Conservation (phyloP, 2,329 filamentous ascomycete species). For the Scleromitrula shiraiana region DNA sequence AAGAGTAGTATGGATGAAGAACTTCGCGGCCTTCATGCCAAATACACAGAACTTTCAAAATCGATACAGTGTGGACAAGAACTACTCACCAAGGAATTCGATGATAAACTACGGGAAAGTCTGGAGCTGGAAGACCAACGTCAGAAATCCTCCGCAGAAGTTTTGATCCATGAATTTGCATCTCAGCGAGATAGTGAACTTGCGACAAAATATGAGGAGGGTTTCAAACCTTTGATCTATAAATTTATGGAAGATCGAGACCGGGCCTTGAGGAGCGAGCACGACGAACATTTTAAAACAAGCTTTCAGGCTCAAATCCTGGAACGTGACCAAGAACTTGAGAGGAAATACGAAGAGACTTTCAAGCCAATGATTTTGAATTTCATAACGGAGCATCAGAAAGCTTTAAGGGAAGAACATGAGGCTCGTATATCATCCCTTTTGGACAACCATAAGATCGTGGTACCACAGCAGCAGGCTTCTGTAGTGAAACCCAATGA, state of each 20-base stretch:
- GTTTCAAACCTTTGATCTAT: slow-evolving; percentile 1
- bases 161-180: neutral
- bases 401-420: neutral
- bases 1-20: neutral
- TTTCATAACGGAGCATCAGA: slow-evolving; percentile 3
- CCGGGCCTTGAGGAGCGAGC: neutral
- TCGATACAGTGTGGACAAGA: neutral
- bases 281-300: neutral
- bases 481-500: neutral
- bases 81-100: neutral
- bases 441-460: neutral
- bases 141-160: neutral
- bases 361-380: slow-evolving; percentile 2
- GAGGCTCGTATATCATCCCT: neutral
- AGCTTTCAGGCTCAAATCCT: neutral
- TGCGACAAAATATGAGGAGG: slow-evolving; percentile 3
- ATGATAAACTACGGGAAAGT: neutral
- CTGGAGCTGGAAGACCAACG: neutral
- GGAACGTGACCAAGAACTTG: slow-evolving; percentile 2
- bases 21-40: neutral
- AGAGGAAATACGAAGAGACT: slow-evolving; percentile 3
- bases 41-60: neutral
- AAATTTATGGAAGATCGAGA: neutral
- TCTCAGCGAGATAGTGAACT: slow-evolving; percentile 1
- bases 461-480: neutral